Conservation (phyloP, 768 basidiomycete species). For the Pleurotus djamor region DNA sequence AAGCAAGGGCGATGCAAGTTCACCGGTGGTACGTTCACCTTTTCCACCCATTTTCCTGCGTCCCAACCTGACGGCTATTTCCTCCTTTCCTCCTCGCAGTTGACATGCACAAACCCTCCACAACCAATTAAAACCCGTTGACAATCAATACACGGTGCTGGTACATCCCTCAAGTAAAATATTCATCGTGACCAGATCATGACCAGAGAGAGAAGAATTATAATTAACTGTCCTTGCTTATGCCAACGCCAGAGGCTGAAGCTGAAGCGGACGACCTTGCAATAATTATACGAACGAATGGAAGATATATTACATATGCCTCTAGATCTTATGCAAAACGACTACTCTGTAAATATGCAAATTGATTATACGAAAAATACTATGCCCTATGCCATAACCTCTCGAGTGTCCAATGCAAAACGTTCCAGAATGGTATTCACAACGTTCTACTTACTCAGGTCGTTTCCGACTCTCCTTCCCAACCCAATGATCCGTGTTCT, state of each 20-base stretch:
- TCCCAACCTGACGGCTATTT: not conserved
- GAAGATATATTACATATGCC: conserved; percentile 3
- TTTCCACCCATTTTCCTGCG: conserved; percentile 4
- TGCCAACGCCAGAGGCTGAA: too few relatives aligned
- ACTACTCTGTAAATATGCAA: too few relatives aligned
- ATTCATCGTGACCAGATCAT: not conserved
- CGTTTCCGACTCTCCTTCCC: conserved; percentile 1
- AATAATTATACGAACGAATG: not conserved
- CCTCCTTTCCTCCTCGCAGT: conserved; percentile 19
- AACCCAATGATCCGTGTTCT: conserved; percentile 10
- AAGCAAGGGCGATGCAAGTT: conserved; percentile 64
- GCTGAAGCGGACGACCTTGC: too few relatives aligned
- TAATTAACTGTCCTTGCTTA: too few relatives aligned
- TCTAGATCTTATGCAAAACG: not conserved
- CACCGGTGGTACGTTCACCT: conserved; percentile 43
- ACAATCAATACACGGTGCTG: not conserved
- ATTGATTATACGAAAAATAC: not conserved
- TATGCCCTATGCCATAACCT: conserved; percentile 2
- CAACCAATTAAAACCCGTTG: not conserved
- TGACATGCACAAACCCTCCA: conserved; percentile 33
- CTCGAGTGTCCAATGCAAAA: not conserved
- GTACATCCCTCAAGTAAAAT: not conserved
- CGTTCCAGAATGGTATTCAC: not conserved
- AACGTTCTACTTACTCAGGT: not conserved
- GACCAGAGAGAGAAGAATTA: too few relatives aligned